Evolutionary conservation across 352 stramenopile species (phyloP).

Genomic region (Pythium rishiriense): DNA sequence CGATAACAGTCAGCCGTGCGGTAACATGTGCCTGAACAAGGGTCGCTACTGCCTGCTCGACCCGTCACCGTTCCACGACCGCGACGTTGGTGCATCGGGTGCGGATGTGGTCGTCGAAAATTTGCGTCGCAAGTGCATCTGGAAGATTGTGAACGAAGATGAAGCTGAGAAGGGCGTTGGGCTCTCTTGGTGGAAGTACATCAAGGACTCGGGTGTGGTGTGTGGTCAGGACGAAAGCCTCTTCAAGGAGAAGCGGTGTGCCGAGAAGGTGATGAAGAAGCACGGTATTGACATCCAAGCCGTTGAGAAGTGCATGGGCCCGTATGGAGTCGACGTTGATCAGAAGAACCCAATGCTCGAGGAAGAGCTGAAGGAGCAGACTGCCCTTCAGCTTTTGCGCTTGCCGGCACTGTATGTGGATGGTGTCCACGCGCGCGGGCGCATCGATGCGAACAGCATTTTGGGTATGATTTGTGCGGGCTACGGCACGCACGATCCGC

Average conservation of each 20-base stretch:
- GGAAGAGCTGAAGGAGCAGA: conserved; percentile 89
- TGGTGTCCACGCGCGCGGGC: conserved; percentile 90
- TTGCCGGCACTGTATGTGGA: conserved; percentile 95
- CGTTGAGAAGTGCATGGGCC: conserved; percentile 94
- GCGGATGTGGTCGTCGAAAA: conserved; percentile 95
- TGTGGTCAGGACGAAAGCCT: conserved; percentile 84
- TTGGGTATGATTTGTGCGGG: conserved; percentile 84
- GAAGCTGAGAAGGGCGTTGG: conserved; percentile 85
- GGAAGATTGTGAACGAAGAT: conserved; percentile 80
- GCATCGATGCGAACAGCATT: conserved; percentile 86
- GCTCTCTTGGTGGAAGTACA: conserved; percentile 94
- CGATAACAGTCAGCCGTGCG: conserved; percentile 80
- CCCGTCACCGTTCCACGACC: conserved; percentile 93
- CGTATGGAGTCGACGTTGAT: conserved; percentile 89
- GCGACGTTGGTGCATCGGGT: conserved; percentile 89
- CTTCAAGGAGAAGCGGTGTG: conserved; percentile 89
- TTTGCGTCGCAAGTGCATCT: conserved; percentile 95
- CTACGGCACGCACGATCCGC: conserved; percentile 81
- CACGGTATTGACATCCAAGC: conserved; percentile 77
- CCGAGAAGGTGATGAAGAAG: conserved; percentile 90
- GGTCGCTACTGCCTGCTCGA: conserved; percentile 97
- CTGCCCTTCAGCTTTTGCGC: conserved; percentile 88
- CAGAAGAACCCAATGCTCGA: conserved; percentile 89
- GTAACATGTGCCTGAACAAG: conserved; percentile 97
- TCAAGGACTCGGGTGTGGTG: conserved; percentile 88